A percentile compares a stretch with the other conserved stretches of the same genome.
Conservation (phyloP, 306 rosid genomes). For the Vicia villosa region DNA sequence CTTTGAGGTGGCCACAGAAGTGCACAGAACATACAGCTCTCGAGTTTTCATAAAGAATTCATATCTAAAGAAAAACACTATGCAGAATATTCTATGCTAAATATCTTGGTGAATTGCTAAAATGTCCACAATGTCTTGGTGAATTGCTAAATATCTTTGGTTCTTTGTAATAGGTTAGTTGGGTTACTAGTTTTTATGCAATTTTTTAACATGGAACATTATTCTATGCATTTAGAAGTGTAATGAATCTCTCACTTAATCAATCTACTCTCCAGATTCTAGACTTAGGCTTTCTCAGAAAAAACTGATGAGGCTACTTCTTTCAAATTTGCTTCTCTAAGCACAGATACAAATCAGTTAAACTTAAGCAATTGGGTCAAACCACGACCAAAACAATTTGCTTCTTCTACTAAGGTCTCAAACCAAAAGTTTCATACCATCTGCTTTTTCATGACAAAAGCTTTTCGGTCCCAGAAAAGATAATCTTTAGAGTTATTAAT, state of each 20-base stretch:
- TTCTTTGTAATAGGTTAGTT: too few relatives aligned
- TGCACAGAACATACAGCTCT: constrained; percentile 28
- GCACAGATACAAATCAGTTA: not conserved
- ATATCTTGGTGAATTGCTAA: too few relatives aligned
- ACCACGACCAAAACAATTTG: constrained; percentile 7
- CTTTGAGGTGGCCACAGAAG: constrained; percentile 48
- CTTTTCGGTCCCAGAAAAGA: not conserved
- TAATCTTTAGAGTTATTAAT: too few relatives aligned
- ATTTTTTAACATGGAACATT: not conserved
- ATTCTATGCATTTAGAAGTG: not conserved
- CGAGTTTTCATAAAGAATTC: not conserved
- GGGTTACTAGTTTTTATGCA: not conserved
- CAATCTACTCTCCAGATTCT: not conserved
- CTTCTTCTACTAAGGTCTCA: too few relatives aligned
- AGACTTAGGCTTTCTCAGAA: constrained; percentile 16
- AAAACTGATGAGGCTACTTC: not conserved
- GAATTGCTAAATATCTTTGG: constrained; percentile 1
- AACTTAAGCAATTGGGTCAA: not conserved
- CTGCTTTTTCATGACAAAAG: constrained; percentile 16
- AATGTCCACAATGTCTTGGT: too few relatives aligned
- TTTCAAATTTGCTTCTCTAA: not conserved
- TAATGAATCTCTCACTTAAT: constrained; percentile 1
- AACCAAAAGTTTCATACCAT: too few relatives aligned
- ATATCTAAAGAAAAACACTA: not conserved
- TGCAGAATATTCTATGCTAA: too few relatives aligned